A percentile compares a stretch with the other conserved stretches of the same genome.
These are phyloP conservation scores for Elsinoe australis DNA, from an alignment of 2,329 filamentous ascomycete genomes.

Conservation along the genomic window DNA sequence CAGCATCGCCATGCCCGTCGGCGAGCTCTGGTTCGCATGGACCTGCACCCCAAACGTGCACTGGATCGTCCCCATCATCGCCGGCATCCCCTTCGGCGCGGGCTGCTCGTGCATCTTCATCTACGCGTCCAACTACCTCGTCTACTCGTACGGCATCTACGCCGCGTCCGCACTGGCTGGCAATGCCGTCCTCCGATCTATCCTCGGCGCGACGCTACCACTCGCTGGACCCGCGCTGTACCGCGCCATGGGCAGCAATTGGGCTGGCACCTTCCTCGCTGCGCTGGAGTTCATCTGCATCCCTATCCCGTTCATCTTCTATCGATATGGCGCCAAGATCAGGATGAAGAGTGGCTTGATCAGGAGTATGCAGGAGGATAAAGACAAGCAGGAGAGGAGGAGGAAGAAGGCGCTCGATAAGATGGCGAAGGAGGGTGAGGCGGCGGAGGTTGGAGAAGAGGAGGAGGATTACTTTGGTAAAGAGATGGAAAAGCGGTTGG, in stretches of 20 bases:
- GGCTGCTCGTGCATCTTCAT: constrained; percentile 76
- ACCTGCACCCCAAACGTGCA: constrained; percentile 76
- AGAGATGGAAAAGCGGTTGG: constrained; percentile 21
- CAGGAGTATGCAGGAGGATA: constrained; percentile 40
- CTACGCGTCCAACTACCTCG: constrained; percentile 73
- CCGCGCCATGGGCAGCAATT: constrained; percentile 59
- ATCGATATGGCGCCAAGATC: constrained; percentile 52
- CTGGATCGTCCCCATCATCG: constrained; percentile 72
- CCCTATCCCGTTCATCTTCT: constrained; percentile 75
- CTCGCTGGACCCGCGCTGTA: constrained; percentile 71
- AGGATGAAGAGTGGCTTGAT: constrained; percentile 50
- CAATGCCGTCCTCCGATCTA: constrained; percentile 64
- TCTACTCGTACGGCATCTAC: constrained; percentile 71
- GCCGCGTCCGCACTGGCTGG: constrained; percentile 73
- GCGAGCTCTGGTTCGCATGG: constrained; percentile 83
- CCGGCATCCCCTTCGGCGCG: constrained; percentile 69
- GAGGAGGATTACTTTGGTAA: constrained; percentile 37
- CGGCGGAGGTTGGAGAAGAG: constrained; percentile 24
- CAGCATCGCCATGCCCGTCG: constrained; percentile 63
- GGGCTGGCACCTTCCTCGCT: constrained; percentile 70
- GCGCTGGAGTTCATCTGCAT: constrained; percentile 65
- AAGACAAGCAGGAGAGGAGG: constrained; percentile 40
- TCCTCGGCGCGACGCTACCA: constrained; percentile 71
- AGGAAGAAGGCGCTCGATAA: constrained; percentile 30
- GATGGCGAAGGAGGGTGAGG: constrained; percentile 21